These are phyloP conservation scores for Clavispora vitiphila DNA, from an alignment of 805 yeast genomes.

Conservation along the genomic window DNA sequence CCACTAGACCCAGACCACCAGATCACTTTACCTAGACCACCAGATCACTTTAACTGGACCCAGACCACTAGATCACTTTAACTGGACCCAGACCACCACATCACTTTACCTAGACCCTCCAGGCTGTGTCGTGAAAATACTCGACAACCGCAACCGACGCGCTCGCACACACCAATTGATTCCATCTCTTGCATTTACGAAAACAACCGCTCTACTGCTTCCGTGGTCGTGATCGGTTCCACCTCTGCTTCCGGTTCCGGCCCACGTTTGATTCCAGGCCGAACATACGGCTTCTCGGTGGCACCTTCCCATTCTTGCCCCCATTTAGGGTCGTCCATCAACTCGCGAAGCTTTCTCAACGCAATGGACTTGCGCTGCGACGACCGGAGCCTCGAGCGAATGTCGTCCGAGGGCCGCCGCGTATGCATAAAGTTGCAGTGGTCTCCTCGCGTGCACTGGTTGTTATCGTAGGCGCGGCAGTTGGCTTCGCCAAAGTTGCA, in stretches of 20 bases:
- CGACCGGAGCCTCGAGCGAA: conserved; percentile 36
- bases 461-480: conserved; percentile 65
- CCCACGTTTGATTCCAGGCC: not conserved
- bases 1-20: no score
- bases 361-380: conserved; percentile 32
- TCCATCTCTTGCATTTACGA: no score
- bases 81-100: no score
- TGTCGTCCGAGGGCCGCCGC: conserved; percentile 45
- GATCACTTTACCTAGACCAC: no score
- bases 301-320: conserved; percentile 16
- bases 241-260: not conserved
- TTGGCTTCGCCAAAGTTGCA: conserved; percentile 62
- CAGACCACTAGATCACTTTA: no score
- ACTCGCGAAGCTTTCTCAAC: conserved; percentile 10
- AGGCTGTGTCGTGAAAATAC: no score
- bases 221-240: conserved; percentile 5
- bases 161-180: no score
- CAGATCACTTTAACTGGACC: no score
- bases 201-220: conserved; percentile 14
- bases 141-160: no score
- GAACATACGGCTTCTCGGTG: conserved; percentile 5
- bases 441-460: conserved; percentile 71
- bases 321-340: conserved; percentile 12
- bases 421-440: conserved; percentile 86
- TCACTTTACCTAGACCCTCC: no score